Evolutionary conservation across 1,284 basidiomycete species (phyloP).

Genomic region (Sanghuangporus weigelae): DNA sequence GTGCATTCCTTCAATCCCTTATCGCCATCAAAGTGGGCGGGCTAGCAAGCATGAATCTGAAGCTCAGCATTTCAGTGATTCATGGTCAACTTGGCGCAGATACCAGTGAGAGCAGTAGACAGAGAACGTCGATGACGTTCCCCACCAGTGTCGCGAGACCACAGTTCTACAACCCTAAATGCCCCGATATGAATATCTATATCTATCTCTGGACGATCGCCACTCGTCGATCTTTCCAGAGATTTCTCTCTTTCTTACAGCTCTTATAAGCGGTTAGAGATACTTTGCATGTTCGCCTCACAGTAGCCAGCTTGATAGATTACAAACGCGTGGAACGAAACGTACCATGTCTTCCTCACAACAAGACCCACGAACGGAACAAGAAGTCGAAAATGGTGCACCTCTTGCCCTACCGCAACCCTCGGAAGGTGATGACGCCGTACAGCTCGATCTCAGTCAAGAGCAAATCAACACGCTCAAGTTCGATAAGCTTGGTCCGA

Average conservation of each 20-base stretch:
- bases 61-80: too few relatives aligned
- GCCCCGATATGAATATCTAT: neutral
- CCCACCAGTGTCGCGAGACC: too few relatives aligned
- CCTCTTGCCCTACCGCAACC: constrained; percentile 6
- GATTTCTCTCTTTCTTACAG: neutral
- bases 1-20: too few relatives aligned
- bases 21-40: too few relatives aligned
- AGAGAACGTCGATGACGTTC: too few relatives aligned
- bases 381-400: neutral
- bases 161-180: neutral
- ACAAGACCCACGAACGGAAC: neutral
- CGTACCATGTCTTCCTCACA: neutral
- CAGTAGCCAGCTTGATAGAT: neutral
- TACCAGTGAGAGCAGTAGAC: too few relatives aligned
- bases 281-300: neutral
- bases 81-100: too few relatives aligned
- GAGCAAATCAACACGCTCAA: constrained; percentile 12
- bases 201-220: neutral
- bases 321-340: neutral
- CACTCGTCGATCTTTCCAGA: neutral
- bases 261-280: neutral
- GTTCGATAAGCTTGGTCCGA: constrained; percentile 20
- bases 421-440: neutral
- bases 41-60: too few relatives aligned
- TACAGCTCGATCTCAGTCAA: neutral